Conservation (phyloP, 2,329 filamentous ascomycete genomes). For the Seiridium unicorne region DNA sequence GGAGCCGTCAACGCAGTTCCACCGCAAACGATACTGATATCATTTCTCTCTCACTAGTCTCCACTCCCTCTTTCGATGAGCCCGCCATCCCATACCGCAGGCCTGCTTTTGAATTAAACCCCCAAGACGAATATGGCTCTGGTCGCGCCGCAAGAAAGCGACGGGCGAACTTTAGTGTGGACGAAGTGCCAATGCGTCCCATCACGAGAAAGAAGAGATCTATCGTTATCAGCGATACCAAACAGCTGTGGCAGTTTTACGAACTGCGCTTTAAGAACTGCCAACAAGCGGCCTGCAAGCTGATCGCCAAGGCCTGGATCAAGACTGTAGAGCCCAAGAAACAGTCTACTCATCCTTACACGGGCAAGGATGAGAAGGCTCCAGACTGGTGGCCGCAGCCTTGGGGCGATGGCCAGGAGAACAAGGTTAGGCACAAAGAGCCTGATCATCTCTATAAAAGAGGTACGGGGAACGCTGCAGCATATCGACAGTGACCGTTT, state of each 20-base stretch:
- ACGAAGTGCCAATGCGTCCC: slow-evolving; percentile 37
- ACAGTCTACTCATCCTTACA: slow-evolving; percentile 73
- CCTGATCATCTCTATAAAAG: slow-evolving; percentile 71
- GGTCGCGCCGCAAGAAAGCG: slow-evolving; percentile 34
- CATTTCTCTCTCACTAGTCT: background rate
- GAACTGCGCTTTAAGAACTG: slow-evolving; percentile 61
- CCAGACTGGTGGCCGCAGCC: slow-evolving; percentile 67
- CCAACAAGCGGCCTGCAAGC: slow-evolving; percentile 70
- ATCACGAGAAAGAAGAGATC: slow-evolving; percentile 34
- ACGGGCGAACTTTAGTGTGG: slow-evolving; percentile 35
- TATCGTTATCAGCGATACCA: slow-evolving; percentile 52
- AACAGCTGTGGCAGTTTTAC: slow-evolving; percentile 59
- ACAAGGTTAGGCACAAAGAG: slow-evolving; percentile 66
- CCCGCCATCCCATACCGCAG: background rate
- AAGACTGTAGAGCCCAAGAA: slow-evolving; percentile 76
- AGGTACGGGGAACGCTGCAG: slow-evolving; percentile 41
- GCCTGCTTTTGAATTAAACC: slow-evolving; percentile 10
- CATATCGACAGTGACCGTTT: too few species aligned
- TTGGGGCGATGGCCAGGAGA: slow-evolving; percentile 47
- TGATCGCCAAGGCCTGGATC: slow-evolving; percentile 73
- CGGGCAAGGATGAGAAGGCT: slow-evolving; percentile 58
- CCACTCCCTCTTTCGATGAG: background rate
- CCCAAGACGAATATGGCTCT: slow-evolving; percentile 24
- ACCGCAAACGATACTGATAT: too few species aligned
- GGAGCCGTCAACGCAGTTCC: background rate